Base-by-base conservation (phyloP, 1,284 basidiomycete genomes). In the Moesziomyces globuligerus region DNA sequence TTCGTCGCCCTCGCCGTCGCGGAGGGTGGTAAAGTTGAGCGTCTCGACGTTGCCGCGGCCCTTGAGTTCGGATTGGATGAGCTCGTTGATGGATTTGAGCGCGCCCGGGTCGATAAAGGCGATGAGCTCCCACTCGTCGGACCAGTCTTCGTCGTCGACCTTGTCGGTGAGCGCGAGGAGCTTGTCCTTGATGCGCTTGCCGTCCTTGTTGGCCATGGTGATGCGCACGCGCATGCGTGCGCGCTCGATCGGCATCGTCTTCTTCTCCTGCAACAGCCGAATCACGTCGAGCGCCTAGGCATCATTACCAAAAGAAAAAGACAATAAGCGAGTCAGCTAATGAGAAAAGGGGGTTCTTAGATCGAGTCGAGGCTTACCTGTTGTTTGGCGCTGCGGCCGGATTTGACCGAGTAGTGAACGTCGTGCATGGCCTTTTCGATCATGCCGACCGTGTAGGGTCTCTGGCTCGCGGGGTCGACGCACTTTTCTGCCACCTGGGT, bases 381-480 rank as follows among this genome's bases (percentile, higher is more conserved):
- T 58, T 85, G 38, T 85, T 98, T 98, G 18, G 94, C 94, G 43
- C 88, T 91, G 85, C 96, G 96, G 59, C 90, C 89, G 25, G 87
- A 87, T 79, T 92, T 91, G 36, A 96, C 90, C 72, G 91, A 94
- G 83, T 91, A 96, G 11, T 94, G 94, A 7, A 93, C 89, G 81
- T 98, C 94, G 23, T 88, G 85, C 93, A 99, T 95, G 0, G 94
- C 94, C 84, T 98, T 98, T 81, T 99, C 96, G 66, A 99, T 93
- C 86, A 98, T 93, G 20, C 92, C 91, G 42, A 95, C 92, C 2
- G 94, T 91, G 83, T 97, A 94, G 5, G 94, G 93, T 23, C 90
- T 86, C 78, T 93, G 90, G 3, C 93, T 95, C 3, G 86, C 84
- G 1, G 95, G 96, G 78, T 98, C 94, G 32, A 98, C 93, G 59